phyloP scores from a whole-genome alignment of 2,329 filamentous ascomycete species.

The Alternaria burnsii region DNA sequence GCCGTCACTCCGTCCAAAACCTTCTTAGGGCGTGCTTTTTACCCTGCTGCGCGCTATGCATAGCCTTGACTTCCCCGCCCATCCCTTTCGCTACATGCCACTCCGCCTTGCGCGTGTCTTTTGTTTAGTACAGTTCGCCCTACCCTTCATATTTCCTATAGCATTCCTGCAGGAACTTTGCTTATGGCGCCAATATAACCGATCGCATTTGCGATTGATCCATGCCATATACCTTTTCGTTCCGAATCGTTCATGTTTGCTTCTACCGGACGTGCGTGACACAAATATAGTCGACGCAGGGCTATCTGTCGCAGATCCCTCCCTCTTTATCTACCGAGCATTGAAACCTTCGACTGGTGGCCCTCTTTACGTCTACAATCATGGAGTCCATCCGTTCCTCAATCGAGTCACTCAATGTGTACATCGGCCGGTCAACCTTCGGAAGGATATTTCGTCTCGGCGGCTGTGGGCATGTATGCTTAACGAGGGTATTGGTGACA shows the following conservation, averaged over 20 bases:
- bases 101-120: slow-evolving; percentile 9
- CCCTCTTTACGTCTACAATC: slow-evolving; percentile 10
- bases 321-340: slow-evolving; percentile 10
- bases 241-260: slow-evolving; percentile 22
- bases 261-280: slow-evolving; percentile 16
- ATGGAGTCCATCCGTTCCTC: slow-evolving; percentile 36
- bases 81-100: not conserved
- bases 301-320: slow-evolving; percentile 1
- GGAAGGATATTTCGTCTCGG: slow-evolving; percentile 74
- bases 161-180: slow-evolving; percentile 10
- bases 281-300: slow-evolving; percentile 16
- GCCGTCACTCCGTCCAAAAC: slow-evolving; percentile 29
- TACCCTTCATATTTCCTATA: slow-evolving; percentile 6
- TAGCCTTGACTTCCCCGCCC: slow-evolving; percentile 16
- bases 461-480: slow-evolving; percentile 80
- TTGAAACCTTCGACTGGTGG: slow-evolving; percentile 9
- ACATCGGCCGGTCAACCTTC: slow-evolving; percentile 46
- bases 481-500: not conserved
- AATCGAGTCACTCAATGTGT: slow-evolving; percentile 34
- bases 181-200: slow-evolving; percentile 21
- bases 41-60: not conserved
- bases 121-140: slow-evolving; percentile 11
- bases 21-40: slow-evolving; percentile 6
- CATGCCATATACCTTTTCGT: slow-evolving; percentile 13
- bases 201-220: slow-evolving; percentile 4